Evolutionary conservation across 371 early-diverging fungal genomes (phyloP), one percentile per base, ranked within the genome.

Genomic region (Dipsacomyces acuminosporus): DNA sequence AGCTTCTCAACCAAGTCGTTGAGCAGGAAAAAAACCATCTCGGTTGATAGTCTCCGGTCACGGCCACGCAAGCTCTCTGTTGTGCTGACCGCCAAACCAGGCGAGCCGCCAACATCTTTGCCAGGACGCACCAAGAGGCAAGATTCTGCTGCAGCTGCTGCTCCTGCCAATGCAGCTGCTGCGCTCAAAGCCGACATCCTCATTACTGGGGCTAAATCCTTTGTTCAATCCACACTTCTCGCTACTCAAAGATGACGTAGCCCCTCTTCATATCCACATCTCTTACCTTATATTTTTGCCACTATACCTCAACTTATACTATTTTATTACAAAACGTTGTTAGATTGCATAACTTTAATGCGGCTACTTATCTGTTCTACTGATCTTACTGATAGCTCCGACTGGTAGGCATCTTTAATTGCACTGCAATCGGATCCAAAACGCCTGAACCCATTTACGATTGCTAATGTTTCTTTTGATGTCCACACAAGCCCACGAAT

Each of bases 161-260:
- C 44, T 20, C 42, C 50, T 2, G 48, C 17, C 4, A 9, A 3
- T 13, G 14, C 1, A 3, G 25, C n/a, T 1, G 1, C 41, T 33
- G 11, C 45, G 21, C 40, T 53, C 6, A 52, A 30, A 19, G 40
- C 45, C 22, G 64, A 62, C 36, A 34, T 66, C 4, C 64, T 66
- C 14, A 64, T 66, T 5, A 62, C 63, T 7, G 67, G 67, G 4
- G 52, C 67, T 2, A 61, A 57, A 24, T 42, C 46, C 20, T 66
- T 66, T 49, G 56, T 66, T 11, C 67, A 54, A 33, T 53, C 67
- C 1, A 54, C 63, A 3, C 21, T 61, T 15, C 36, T 46, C 2
- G 43, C 43, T 13, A 30, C 41, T 3, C 47, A 54, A 11, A 30
- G 11, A 30, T 30, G 30, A 11, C 30, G 5, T 30, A 30, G 5